Base-by-base conservation (phyloP, 2,329 filamentous ascomycete species). In the Talaromyces rugulosus region DNA sequence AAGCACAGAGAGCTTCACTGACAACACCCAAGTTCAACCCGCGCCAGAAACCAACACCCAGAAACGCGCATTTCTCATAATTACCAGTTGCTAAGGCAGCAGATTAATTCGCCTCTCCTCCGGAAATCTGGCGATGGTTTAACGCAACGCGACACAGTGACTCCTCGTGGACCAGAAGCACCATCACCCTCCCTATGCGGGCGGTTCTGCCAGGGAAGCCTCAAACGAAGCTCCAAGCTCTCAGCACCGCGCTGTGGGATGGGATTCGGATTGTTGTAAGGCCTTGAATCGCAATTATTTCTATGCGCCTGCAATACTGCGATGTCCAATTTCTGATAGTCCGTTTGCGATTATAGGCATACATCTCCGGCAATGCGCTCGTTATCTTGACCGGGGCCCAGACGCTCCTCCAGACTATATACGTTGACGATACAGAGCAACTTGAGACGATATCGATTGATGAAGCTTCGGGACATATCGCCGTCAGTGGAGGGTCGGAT, bases 321-420 rank as follows among this genome's bases (percentile, higher is more conserved):
- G 27, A 18, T 31, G 27, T 23, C 50, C 16, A 58, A 23, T 52
- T 23, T 58, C 56, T 58, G n/a, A 58, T 34, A 11, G 5, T 36
- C 18, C 5, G 34, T 31, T 18, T 27, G 33, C 36, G 14, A 56
- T 60, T 51, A 52, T 33, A 96, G 91, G 86, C 87, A 58, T 99
- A 98, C 78, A 89, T 97, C 67, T 95, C 91, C 63, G 94, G 94
- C 70, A 90, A 89, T 76, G 91, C 91, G 64, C 86, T 98, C 66
- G 87, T 95, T 59, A 88, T 99, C 69, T 87, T 98, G 68, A 85
- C 86, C 71, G 89, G 87, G 57, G 85, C 90, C 58, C 83, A 88
- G 64, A 85, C 85, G 60, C 85, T 97, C 65, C 78, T 96, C 36
- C 95, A 99, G 76, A 97, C 93, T 4, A 89, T 96, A 67, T 96